Evolutionary conservation across 352 stramenopile species (phyloP).

Genomic region (Globisporangium middletonii): DNA sequence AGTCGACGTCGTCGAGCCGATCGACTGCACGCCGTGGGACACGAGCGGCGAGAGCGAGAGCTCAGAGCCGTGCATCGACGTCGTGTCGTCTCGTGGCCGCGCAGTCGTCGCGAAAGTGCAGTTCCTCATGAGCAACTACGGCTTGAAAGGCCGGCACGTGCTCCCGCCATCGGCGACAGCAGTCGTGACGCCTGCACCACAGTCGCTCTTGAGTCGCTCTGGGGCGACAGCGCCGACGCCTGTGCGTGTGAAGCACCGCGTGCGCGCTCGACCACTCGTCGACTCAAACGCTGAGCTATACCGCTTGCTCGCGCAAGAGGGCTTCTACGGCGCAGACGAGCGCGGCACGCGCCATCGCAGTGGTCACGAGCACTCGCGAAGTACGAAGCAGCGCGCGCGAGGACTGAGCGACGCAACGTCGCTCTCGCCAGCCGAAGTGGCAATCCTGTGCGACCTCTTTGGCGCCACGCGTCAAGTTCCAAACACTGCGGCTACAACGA

Average conservation of each 20-base stretch:
- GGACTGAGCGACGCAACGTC: constrained; percentile 35
- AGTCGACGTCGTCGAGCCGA: constrained; percentile 41
- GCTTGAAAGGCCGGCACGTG: constrained; percentile 40
- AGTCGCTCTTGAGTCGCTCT: neutral
- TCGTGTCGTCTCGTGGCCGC: neutral
- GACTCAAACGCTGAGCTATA: constrained; percentile 70
- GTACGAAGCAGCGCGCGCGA: constrained; percentile 13
- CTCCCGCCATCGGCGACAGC: constrained; percentile 4
- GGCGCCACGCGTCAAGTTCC: constrained; percentile 14
- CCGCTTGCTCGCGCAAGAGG: constrained; percentile 50
- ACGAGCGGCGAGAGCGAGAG: neutral
- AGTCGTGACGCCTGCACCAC: constrained; percentile 4
- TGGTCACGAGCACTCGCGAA: neutral
- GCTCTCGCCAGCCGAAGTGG: constrained; percentile 48
- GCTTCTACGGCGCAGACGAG: constrained; percentile 36
- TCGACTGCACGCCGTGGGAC: constrained; percentile 7
- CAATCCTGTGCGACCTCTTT: constrained; percentile 63
- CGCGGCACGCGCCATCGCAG: neutral
- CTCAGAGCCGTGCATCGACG: constrained; percentile 1
- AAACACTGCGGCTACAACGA: constrained; percentile 4
- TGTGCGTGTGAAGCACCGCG: constrained; percentile 44
- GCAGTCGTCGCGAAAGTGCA: constrained; percentile 65
- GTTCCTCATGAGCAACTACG: constrained; percentile 87
- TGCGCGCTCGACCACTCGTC: constrained; percentile 64
- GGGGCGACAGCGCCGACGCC: constrained; percentile 2